A percentile compares a stretch with the other conserved stretches of the same genome.
Evolutionary conservation across 164 flowering plant species (phyloP).

Genomic region (Vitis riparia): DNA sequence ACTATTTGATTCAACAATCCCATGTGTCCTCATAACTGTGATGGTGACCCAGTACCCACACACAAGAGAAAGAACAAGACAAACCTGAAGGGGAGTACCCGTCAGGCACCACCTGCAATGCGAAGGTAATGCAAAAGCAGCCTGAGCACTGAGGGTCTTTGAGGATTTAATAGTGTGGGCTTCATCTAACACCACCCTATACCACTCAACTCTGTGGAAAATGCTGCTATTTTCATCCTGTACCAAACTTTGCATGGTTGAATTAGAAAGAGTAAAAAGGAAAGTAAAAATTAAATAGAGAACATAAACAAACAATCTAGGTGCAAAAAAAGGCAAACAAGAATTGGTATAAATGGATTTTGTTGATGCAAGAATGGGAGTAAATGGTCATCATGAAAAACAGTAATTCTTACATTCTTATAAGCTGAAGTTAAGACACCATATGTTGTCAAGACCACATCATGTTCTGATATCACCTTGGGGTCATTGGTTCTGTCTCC

Average conservation of each 20-base stretch:
- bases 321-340: neutral
- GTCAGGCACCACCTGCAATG: conserved; percentile 89
- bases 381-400: neutral
- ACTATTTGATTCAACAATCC: neutral
- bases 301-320: neutral
- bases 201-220: conserved; percentile 67
- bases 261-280: neutral
- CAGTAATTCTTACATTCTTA: conserved; percentile 42
- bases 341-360: neutral
- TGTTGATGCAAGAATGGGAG: neutral
- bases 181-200: conserved; percentile 81
- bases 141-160: conserved; percentile 58
- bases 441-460: conserved; percentile 87
- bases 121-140: conserved; percentile 58
- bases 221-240: conserved; percentile 55
- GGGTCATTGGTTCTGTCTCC: conserved; percentile 57
- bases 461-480: conserved; percentile 43
- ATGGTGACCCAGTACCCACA: neutral
- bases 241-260: conserved; percentile 7
- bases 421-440: conserved; percentile 60
- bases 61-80: neutral
- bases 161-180: conserved; percentile 79
- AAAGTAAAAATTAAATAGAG: neutral
- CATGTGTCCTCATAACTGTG: neutral
- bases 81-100: conserved; percentile 88